Conservation (phyloP, 345 rosid genomes). For the Chamaenerion angustifolium region DNA sequence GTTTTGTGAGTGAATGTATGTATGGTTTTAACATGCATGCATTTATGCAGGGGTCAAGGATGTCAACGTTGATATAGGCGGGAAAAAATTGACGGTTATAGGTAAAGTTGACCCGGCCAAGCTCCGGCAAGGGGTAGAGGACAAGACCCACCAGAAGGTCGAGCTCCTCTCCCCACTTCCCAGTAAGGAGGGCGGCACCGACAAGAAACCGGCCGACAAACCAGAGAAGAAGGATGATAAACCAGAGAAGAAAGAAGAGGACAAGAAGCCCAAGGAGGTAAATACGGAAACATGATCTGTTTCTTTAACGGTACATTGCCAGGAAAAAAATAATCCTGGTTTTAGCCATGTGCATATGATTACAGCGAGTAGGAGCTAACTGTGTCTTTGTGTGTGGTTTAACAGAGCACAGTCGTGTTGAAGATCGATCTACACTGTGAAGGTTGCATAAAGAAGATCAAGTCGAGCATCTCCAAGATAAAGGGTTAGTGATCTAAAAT, state of each 20-base stretch:
- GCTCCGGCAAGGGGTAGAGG: conserved; percentile 19
- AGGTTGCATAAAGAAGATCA: conserved; percentile 27
- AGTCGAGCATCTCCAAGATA: conserved; percentile 14
- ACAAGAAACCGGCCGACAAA: conserved; percentile 28
- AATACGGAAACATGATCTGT: too few species aligned
- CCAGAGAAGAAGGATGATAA: conserved; percentile 4
- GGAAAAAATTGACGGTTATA: conserved; percentile 24
- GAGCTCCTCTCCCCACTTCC: conserved; percentile 24
- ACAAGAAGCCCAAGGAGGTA: background rate
- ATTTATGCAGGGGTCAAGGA: conserved; percentile 29
- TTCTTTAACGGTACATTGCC: too few species aligned
- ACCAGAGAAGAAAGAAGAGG: conserved; percentile 19
- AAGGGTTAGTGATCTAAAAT: conserved; percentile 14
- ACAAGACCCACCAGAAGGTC: conserved; percentile 17
- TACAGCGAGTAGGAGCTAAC: too few species aligned
- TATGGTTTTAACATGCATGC: background rate
- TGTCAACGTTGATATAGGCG: conserved; percentile 17
- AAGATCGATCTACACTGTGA: conserved; percentile 26
- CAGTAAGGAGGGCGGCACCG: conserved; percentile 21
- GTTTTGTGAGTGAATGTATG: background rate
- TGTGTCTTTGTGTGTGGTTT: background rate
- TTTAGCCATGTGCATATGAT: too few species aligned
- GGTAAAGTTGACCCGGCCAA: conserved; percentile 29
- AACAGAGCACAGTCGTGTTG: conserved; percentile 31
- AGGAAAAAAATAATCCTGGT: too few species aligned